Percentiles rank a stretch among this genome's conserved stretches.
Evolutionary conservation across 371 early-diverging fungal genomes (phyloP).

Genomic region (Chytridiales sp.): DNA sequence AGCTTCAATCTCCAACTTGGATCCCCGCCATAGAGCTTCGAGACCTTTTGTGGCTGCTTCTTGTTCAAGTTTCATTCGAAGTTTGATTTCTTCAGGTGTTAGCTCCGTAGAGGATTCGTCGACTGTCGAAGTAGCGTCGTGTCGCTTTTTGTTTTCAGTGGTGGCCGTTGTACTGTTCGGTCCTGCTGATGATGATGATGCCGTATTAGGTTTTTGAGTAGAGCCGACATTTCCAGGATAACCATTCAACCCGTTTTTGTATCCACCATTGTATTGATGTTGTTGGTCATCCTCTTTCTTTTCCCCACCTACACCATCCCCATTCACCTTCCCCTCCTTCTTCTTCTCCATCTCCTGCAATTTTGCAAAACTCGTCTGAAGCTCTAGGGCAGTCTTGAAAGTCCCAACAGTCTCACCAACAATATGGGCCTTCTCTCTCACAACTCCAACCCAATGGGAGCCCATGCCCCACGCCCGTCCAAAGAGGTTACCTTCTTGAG

Average conservation of each 20-base stretch:
- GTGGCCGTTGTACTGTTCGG: conserved; percentile 2
- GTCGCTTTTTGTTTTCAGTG: neutral
- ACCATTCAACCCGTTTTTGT: too few species aligned
- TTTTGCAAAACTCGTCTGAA: conserved; percentile 83
- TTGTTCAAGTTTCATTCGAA: conserved; percentile 36
- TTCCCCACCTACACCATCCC: too few species aligned
- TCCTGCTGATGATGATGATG: too few species aligned
- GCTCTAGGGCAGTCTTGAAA: conserved; percentile 82
- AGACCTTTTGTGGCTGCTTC: conserved; percentile 66
- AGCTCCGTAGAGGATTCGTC: conserved; percentile 22
- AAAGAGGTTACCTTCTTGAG: conserved; percentile 33
- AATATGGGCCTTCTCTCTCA: conserved; percentile 65
- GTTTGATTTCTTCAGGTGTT: conserved; percentile 37
- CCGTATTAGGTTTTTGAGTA: too few species aligned
- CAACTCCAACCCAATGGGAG: conserved; percentile 26
- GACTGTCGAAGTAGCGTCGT: conserved; percentile 15
- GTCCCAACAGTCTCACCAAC: conserved; percentile 89
- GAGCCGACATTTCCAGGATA: too few species aligned
- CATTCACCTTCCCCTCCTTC: too few species aligned
- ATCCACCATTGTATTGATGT: too few species aligned
- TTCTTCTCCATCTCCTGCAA: conserved; percentile 85
- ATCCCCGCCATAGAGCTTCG: conserved; percentile 90
- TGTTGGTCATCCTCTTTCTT: too few species aligned
- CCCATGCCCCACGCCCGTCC: conserved; percentile 45
- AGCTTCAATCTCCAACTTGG: conserved; percentile 90